Evolutionary conservation across 1,284 basidiomycete species (phyloP), one percentile per base, ranked within the genome.

Genomic region (Ustilago shanxiensis): DNA sequence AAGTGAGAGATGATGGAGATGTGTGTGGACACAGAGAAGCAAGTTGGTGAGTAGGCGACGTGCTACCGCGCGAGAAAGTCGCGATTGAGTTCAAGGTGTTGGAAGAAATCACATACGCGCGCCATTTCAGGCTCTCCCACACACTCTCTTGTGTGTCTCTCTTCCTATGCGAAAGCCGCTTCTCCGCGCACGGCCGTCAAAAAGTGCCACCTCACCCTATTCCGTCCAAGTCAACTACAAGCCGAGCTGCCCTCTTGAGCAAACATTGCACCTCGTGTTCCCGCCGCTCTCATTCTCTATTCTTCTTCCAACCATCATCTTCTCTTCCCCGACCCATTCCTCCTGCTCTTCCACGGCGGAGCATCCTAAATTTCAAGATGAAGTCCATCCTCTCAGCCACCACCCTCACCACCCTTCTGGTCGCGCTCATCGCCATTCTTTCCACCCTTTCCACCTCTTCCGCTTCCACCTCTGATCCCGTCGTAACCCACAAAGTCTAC

Each of bases 351-450:
- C 44, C 24, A 24, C 51, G 11, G n/a, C 50, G 45, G 47, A 35
- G 52, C 11, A 28, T 33, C 24, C n/a, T 47, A 8, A n/a, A 22
- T 6, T 28, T 14, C 60, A 65, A 44, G 29, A 71, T 71, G 68
- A 71, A 64, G 45, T 58, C 68, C n/a, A 55, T 66, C 24, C 50
- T 71, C 24, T 61, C 54, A 10, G 84, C 95, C 29, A 90, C 90
- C 11, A 69, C 82, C 77, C 91, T 68, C 84, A 91, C 60, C 58
- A 57, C 66, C 18, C 63, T 70, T 31, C 88, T 66, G 26, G 51
- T 59, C 89, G 49, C 86, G 87, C 59, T 73, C 86, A 28, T 83
- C 86, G 26, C 80, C 13, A 14, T 49, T 8, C 16, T 47, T 18
- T 18, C 56, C 28, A 22, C 20, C 18, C 44, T 44, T n/a, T 16